These are phyloP conservation scores for Salix viminalis DNA, from an alignment of 345 rosid genomes.

Conservation along the genomic window DNA sequence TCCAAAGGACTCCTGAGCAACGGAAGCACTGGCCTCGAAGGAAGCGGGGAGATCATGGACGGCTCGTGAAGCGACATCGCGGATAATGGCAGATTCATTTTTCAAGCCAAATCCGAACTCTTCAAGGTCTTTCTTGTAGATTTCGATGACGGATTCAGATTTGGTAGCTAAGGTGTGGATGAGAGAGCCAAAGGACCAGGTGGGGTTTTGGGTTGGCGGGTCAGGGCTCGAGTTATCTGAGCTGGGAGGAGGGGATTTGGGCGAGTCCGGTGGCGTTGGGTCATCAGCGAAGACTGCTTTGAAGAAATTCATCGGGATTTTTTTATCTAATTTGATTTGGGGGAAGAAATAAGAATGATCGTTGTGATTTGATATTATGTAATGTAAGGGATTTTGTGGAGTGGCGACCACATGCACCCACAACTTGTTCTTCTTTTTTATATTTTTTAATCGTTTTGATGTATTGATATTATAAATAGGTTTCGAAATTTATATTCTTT, in stretches of 20 bases:
- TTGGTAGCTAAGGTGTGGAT: slow-evolving; percentile 45
- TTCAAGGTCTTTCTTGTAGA: slow-evolving; percentile 64
- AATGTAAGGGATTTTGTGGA: not conserved
- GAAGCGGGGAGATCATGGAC: slow-evolving; percentile 59
- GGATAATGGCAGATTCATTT: slow-evolving; percentile 63
- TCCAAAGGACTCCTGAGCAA: slow-evolving; percentile 77
- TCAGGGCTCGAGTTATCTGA: slow-evolving; percentile 5
- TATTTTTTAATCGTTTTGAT: too few relatives aligned
- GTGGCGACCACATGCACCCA: too few relatives aligned
- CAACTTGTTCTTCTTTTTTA: too few relatives aligned
- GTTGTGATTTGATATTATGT: not conserved
- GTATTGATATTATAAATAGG: too few relatives aligned
- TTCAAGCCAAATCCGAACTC: slow-evolving; percentile 69
- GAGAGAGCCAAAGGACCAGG: slow-evolving; percentile 59
- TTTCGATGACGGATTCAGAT: slow-evolving; percentile 65
- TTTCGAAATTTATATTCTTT: too few relatives aligned
- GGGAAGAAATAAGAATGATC: too few relatives aligned
- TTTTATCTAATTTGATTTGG: not conserved
- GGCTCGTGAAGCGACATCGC: slow-evolving; percentile 71
- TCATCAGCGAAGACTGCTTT: slow-evolving; percentile 55
- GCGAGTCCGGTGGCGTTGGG: slow-evolving; percentile 32
- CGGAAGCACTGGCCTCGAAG: slow-evolving; percentile 65
- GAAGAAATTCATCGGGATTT: slow-evolving; percentile 60
- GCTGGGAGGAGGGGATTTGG: slow-evolving; percentile 14
- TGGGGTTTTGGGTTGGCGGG: not conserved